Evolutionary conservation across 108 stramenopile genomes (phyloP).

Genomic region (Cyclostephanos invisitatus): DNA sequence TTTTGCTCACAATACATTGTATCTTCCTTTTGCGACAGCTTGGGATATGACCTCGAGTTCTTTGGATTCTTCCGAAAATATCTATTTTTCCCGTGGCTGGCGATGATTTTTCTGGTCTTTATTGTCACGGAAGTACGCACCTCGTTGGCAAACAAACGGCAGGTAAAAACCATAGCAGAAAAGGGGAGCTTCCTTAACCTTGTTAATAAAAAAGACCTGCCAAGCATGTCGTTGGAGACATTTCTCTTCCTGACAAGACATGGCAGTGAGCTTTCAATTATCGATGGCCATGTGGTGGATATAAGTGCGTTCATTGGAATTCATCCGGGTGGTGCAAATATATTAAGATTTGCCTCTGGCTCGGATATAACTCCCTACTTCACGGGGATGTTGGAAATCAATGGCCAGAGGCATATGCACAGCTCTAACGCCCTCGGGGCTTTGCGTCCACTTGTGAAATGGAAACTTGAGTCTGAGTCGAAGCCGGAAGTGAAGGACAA

Average conservation of each 20-base stretch:
- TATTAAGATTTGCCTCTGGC: slow-evolving; percentile 29
- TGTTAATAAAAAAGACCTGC: slow-evolving; percentile 7
- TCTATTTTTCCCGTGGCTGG: slow-evolving; percentile 33
- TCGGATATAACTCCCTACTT: slow-evolving; percentile 30
- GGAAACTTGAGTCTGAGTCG: slow-evolving; percentile 11
- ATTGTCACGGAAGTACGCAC: slow-evolving; percentile 17
- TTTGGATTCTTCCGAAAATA: slow-evolving; percentile 27
- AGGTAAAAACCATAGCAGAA: slow-evolving; percentile 2
- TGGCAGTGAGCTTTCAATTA: slow-evolving; percentile 17
- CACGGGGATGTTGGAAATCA: slow-evolving; percentile 15
- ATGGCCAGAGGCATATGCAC: slow-evolving; percentile 27
- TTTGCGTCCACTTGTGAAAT: slow-evolving; percentile 16
- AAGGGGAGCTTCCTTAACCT: slow-evolving; percentile 6
- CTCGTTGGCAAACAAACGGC: not conserved
- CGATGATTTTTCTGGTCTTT: slow-evolving; percentile 8
- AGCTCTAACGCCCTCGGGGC: slow-evolving; percentile 12
- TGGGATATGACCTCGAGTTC: slow-evolving; percentile 22
- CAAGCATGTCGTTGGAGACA: slow-evolving; percentile 33
- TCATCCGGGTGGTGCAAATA: slow-evolving; percentile 32
- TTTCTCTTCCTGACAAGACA: slow-evolving; percentile 27
- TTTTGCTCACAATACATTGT: not conserved
- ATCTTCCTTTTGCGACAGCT: not conserved
- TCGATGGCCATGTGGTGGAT: slow-evolving; percentile 35
- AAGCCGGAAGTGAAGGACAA: not conserved
- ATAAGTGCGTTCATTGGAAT: slow-evolving; percentile 15